phyloP scores from a whole-genome alignment of 176 grass and related monocot species.

The Ananas comosus region DNA sequence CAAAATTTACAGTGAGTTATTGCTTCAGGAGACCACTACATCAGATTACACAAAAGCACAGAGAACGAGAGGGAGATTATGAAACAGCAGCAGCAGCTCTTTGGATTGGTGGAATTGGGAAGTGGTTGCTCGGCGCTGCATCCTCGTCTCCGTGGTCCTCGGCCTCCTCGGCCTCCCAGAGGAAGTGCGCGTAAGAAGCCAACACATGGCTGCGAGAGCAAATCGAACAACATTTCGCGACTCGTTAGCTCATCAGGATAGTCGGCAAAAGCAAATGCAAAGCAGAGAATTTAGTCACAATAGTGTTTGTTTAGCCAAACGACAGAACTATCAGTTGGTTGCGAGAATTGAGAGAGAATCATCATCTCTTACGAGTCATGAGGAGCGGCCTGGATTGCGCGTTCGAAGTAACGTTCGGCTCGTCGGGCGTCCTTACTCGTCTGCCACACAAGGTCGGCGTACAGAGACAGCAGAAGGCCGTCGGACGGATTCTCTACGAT shows the following conservation, averaged over 20 bases:
- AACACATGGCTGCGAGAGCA: slow-evolving; percentile 1
- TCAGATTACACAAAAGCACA: too few species aligned
- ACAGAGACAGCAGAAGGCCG: slow-evolving; percentile 37
- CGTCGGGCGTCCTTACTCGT: slow-evolving; percentile 33
- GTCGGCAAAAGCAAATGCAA: neutral
- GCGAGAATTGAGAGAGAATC: too few species aligned
- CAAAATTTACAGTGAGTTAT: too few species aligned
- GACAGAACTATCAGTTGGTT: too few species aligned
- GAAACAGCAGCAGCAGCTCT: too few species aligned
- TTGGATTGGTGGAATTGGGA: too few species aligned
- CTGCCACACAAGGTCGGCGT: slow-evolving; percentile 58
- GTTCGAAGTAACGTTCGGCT: slow-evolving; percentile 48
- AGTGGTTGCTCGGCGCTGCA: too few species aligned
- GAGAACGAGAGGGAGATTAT: too few species aligned
- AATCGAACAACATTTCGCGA: neutral
- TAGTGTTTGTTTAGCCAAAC: neutral
- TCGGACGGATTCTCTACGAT: slow-evolving; percentile 39
- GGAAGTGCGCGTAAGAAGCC: slow-evolving; percentile 45
- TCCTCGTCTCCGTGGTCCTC: neutral
- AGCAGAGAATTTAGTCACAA: too few species aligned
- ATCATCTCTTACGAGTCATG: slow-evolving; percentile 35
- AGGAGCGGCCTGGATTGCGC: slow-evolving; percentile 55
- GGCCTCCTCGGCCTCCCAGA: slow-evolving; percentile 54
- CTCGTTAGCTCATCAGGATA: neutral
- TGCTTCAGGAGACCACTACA: too few species aligned